phyloP scores from a whole-genome alignment of 164 flowering plant species.

The Echeveria elegans region DNA sequence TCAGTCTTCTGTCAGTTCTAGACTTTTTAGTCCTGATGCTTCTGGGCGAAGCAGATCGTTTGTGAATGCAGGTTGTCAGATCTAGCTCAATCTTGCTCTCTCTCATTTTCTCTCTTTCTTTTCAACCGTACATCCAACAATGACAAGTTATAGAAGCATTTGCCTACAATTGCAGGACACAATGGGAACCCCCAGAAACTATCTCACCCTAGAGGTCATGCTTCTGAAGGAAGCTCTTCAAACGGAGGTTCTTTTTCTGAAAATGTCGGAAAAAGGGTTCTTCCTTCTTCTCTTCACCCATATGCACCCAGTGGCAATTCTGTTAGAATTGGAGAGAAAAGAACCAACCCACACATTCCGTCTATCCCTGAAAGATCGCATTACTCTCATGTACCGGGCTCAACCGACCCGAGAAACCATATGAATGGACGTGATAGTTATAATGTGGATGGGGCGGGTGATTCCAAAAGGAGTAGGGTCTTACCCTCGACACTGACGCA shows the following conservation, averaged over 20 bases:
- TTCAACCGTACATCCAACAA: neutral
- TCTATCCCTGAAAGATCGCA: conserved; percentile 19
- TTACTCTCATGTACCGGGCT: conserved; percentile 21
- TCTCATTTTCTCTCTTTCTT: neutral
- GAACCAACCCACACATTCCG: conserved; percentile 21
- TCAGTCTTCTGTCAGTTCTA: conserved; percentile 9
- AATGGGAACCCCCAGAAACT: conserved; percentile 19
- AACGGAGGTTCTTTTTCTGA: conserved; percentile 21
- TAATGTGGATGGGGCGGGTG: conserved; percentile 30
- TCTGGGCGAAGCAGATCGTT: conserved; percentile 19
- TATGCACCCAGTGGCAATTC: conserved; percentile 16
- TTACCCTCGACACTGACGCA: conserved; percentile 50
- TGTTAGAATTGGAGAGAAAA: conserved; percentile 24
- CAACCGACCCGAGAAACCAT: conserved; percentile 18
- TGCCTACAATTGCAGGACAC: conserved; percentile 27
- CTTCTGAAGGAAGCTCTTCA: conserved; percentile 20
- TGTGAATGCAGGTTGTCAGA: conserved; percentile 17
- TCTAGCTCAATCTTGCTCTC: neutral
- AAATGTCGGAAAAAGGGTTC: conserved; percentile 35
- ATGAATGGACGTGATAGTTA: conserved; percentile 18
- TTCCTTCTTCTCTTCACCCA: conserved; percentile 40
- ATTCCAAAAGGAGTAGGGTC: conserved; percentile 33
- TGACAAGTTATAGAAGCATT: neutral
- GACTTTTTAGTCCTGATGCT: conserved; percentile 47
- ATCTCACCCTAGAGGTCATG: conserved; percentile 19